Base-by-base conservation (phyloP, 192 early-diverging fungal species). In the Entomortierella parvispora region DNA sequence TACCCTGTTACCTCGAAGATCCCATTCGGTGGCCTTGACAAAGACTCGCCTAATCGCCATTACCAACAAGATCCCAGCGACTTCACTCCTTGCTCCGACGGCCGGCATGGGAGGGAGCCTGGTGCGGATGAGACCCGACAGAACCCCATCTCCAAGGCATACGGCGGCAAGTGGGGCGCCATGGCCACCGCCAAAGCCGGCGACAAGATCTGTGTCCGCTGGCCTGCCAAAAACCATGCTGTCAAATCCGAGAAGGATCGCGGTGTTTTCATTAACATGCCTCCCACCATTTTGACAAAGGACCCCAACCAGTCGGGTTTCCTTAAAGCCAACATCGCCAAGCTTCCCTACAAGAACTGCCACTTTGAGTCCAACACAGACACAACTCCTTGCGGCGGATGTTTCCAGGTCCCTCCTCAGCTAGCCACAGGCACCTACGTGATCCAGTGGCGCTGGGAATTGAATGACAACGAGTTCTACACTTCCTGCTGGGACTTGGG, bases 151-250 rank as follows among this genome's bases (percentile, higher is more conserved):
- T 68, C 72, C 9, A 62, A 62, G 29, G 22, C 72, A n/a, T 76
- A 76, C 31, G 72, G 72, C 3, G 65, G 65, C 26, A 43, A 46
- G 6, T 76, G 22, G 12, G 72, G 72, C 2, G 17, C 25, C 59
- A 76, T 76, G 72, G 72, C 72, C 34, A 2, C 44, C 2, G 48
- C 40, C 45, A 54, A n/a, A 0, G 52, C 65, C 2, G 72, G 72
- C 14, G 46, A 68, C 9, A 5, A 55, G 59, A 76, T 76, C 22
- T 76, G 72, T 18, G 40, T 76, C 46, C 72, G 72, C 44, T 76
- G 72, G 72, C 72, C 72, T 10, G 72, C 72, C 45, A 76, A 76
- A 58, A 76, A 76, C 65, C 72, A 76, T 52, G 72, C 72, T 29
- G 54, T 58, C 29, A 18, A 43, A 42, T 14, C 22, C 28, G 65